Evolutionary conservation across 352 stramenopile species (phyloP).

Genomic region (Halophytophthora polymorphica): DNA sequence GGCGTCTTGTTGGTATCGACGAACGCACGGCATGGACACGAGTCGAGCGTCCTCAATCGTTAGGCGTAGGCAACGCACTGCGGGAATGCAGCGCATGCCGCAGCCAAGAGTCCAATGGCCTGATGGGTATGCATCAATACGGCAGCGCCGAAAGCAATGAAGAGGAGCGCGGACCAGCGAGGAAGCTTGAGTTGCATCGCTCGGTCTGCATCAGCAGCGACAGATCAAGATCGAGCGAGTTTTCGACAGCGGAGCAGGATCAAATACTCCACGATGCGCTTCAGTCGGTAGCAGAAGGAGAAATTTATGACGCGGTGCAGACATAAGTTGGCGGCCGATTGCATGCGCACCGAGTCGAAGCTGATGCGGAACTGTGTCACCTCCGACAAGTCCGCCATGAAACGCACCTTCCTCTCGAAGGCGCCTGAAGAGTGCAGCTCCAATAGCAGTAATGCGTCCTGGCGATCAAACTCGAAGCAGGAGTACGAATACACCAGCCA

Average conservation of each 20-base stretch:
- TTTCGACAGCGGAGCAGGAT: slow-evolving; percentile 6
- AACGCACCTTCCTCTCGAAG: slow-evolving; percentile 14
- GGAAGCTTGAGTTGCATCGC: slow-evolving; percentile 1
- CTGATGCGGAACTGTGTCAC: slow-evolving; percentile 16
- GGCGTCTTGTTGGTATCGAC: slow-evolving; percentile 23
- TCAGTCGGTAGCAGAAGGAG: slow-evolving; percentile 21
- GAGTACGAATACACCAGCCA: slow-evolving; percentile 17
- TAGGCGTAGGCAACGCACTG: slow-evolving; percentile 12
- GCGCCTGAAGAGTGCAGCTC: slow-evolving; percentile 5
- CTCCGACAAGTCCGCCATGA: slow-evolving; percentile 10
- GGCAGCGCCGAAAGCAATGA: slow-evolving; percentile 5
- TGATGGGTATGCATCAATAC: slow-evolving; percentile 8
- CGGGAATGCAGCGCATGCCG: slow-evolving; percentile 4
- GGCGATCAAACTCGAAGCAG: slow-evolving; percentile 17
- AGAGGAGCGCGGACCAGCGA: background rate
- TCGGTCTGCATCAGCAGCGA: background rate
- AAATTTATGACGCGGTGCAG: slow-evolving; percentile 20
- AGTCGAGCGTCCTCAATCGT: slow-evolving; percentile 7
- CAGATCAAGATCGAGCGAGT: too few relatives aligned
- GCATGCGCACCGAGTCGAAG: slow-evolving; percentile 21
- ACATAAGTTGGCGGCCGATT: slow-evolving; percentile 7
- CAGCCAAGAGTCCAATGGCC: slow-evolving; percentile 10
- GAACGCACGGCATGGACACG: slow-evolving; percentile 31
- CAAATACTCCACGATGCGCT: slow-evolving; percentile 13
- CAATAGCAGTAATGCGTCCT: slow-evolving; percentile 12